These are phyloP conservation scores for Hygrophoropsis aurantiaca DNA, from an alignment of 768 basidiomycete species.

Conservation along the genomic window DNA sequence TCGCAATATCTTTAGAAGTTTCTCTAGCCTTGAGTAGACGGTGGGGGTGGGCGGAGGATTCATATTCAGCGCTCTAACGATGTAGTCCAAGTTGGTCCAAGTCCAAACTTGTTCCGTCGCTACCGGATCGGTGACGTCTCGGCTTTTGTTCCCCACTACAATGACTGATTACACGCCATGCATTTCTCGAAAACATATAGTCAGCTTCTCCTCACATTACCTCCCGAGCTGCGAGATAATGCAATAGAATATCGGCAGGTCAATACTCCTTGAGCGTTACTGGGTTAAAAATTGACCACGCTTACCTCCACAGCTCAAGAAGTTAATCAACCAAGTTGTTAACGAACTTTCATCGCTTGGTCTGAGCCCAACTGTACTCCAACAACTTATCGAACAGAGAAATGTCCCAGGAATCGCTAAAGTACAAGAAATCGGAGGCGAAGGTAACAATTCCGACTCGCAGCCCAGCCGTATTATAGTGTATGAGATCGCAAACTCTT, in stretches of 20 bases:
- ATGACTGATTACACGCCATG: slow-evolving; percentile 38
- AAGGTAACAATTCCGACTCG: background rate
- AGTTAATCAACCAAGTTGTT: slow-evolving; percentile 81
- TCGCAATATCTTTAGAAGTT: no score
- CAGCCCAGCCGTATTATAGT: slow-evolving; percentile 34
- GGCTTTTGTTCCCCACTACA: background rate
- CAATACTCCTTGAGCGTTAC: background rate
- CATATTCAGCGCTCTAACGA: no score
- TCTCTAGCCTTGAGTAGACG: no score
- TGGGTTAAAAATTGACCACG: background rate
- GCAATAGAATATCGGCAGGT: slow-evolving; percentile 87
- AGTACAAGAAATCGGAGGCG: slow-evolving; percentile 6
- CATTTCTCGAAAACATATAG: slow-evolving; percentile 74
- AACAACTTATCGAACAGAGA: slow-evolving; percentile 35
- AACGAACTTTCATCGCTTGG: slow-evolving; percentile 75
- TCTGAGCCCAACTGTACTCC: slow-evolving; percentile 48
- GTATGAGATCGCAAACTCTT: slow-evolving; percentile 55
- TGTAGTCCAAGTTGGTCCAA: no score
- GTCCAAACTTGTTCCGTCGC: no score
- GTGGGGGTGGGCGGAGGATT: no score
- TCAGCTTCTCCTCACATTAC: slow-evolving; percentile 62
- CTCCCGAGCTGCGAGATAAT: slow-evolving; percentile 72
- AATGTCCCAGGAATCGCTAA: slow-evolving; percentile 7
- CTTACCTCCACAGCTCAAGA: slow-evolving; percentile 66
- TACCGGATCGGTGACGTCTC: no score